Base-by-base conservation (phyloP, 2,329 filamentous ascomycete species). In the Chrysoporthe cubensis region DNA sequence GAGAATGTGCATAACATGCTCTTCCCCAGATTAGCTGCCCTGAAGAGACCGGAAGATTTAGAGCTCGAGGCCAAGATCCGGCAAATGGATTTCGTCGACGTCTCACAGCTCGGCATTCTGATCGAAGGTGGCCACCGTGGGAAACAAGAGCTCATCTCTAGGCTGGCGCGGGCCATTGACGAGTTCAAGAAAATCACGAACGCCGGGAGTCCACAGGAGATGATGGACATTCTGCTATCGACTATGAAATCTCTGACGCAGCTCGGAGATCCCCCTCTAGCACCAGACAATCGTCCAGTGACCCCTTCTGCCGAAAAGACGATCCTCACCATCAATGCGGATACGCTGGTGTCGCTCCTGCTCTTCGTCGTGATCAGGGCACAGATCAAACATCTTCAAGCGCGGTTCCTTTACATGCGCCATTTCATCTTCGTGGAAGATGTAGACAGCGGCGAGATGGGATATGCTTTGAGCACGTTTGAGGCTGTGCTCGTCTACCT, bases 361-460 rank as follows among this genome's bases (percentile, higher is more conserved):
- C 84, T 99, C 26, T 90, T 97, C 70, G 94, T 99, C 18, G 92
- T 99, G 13, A 98, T 99, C 69, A 88, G 95, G 71, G 93, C 95
- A 13, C 92, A 96, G 69, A 89, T 97, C 37, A 89, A 92, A 68
- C 91, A 97, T 78, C 83, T 99, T 9, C 93, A 97, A 74, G 94
- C 96, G 3, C 88, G 95, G 26, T 82, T 99, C 59, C 85, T 91
- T n/a, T 99, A 98, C 77, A 97, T 98, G 85, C 91, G 95, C 56
- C 93, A 97, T 75, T 99, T 97, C 76, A 96, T 97, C 72, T 99
- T 97, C 78, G 94, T 97, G 62, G 96, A 98, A 73, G 96, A 99
- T 79, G 94, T 99, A 9, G 96, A 99, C 72, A 96, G 90, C 70
- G 96, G 96, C 61, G 96, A 99, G 80, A 91, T 96, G 83, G 96